phyloP scores from a whole-genome alignment of 2,329 filamentous ascomycete species.

The Metarhizium brunneum region DNA sequence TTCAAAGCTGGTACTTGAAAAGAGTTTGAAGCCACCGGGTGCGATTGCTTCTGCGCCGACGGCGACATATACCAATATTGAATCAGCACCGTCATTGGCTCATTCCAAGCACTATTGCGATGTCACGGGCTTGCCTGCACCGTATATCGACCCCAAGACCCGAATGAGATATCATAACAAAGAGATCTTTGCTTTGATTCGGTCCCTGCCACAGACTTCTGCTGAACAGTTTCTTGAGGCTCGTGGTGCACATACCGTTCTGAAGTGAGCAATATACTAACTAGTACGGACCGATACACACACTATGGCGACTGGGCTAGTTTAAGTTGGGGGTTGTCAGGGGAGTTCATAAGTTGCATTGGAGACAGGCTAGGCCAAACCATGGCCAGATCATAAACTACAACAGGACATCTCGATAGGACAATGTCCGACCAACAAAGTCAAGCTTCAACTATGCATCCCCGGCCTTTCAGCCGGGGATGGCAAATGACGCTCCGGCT shows the following conservation, averaged over 20 bases:
- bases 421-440: conserved; percentile 77
- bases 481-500: conserved; percentile 95
- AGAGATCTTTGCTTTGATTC: conserved; percentile 81
- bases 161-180: conserved; percentile 85
- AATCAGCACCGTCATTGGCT: conserved; percentile 81
- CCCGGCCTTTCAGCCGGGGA: conserved; percentile 64
- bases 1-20: conserved; percentile 81
- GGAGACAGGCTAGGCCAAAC: background rate
- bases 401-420: conserved; percentile 4
- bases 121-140: conserved; percentile 83
- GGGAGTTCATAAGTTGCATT: background rate
- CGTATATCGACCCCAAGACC: conserved; percentile 92
- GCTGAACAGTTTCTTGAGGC: conserved; percentile 85
- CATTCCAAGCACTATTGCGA: conserved; percentile 90
- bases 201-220: conserved; percentile 69
- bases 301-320: background rate
- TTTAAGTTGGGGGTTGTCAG: background rate
- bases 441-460: conserved; percentile 92
- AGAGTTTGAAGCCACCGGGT: conserved; percentile 46
- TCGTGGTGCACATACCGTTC: conserved; percentile 81
- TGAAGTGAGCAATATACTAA: conserved; percentile 55
- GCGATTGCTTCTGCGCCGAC: conserved; percentile 44
- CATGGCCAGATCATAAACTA: background rate
- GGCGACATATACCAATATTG: conserved; percentile 93
- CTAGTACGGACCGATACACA: background rate